Base-by-base conservation (phyloP, 108 stramenopile genomes). In the Schizochytrium sp. region DNA sequence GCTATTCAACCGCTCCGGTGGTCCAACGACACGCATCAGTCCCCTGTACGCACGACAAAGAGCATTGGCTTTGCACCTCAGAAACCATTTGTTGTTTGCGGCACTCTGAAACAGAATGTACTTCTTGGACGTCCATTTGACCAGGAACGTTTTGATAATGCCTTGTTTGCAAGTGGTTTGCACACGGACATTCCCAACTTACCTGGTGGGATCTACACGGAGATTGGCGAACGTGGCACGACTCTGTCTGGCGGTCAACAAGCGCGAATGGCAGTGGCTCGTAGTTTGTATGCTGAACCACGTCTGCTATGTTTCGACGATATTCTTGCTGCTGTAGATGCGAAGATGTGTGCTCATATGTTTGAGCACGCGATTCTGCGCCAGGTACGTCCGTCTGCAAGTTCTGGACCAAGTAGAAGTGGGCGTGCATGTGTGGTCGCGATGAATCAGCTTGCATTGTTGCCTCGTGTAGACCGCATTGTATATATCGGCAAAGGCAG, bases 241-340 rank as follows among this genome's bases (percentile, higher is more conserved):
- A 92, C 87, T 28, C 59, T 92, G 13, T 88, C 87, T n/a, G 92
- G 92, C 8, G 92, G 92, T 15, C 92, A 92, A 59, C 76, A 90
- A 56, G 72, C 64, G 46, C 88, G 92, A 12, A 13, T 88, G 50
- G 61, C 73, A 5, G 15, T 92, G 72, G 92, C 92, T 8, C 88
- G 92, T 3, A 92, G 92, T 2, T 46, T 92, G 47, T 93, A 93
- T 61, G 61, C 40, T 4, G 91, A 87, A 1, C 72, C 88, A 40
- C 56, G 38, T 53, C 38, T 97, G 40, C 88, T 97, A 46, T 88
- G 98, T 38, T 83, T 96, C 56, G 98, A 99, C 89, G 98, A 99
- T 91, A 96, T 97, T 0, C 90, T 99, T 49, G 96, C 96, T 5
- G 98, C 98, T n/a, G 96, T 97, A 15, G 98, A 99, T 83, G 94